A percentile compares a stretch with the other conserved stretches of the same genome.
Conservation (phyloP, 2,329 filamentous ascomycete genomes). For the Pseudogymnoascus sp. region DNA sequence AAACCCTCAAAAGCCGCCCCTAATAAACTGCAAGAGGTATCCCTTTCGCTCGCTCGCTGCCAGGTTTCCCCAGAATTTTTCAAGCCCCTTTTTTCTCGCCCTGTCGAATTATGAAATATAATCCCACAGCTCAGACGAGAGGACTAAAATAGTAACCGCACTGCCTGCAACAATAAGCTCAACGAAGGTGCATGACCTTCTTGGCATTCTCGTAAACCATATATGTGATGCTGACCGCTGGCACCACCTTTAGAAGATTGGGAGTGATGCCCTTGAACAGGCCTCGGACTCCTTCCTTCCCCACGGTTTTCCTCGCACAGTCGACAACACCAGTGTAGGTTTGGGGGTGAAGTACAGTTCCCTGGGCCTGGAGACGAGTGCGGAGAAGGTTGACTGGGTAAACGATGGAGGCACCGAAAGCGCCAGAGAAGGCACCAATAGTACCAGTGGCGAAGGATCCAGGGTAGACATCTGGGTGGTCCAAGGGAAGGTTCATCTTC, state of each 20-base stretch:
- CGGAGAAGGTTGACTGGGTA: conserved; percentile 92
- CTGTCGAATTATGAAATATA: not conserved
- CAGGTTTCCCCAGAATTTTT: not conserved
- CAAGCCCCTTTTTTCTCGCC: not conserved
- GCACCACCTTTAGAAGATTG: conserved; percentile 92
- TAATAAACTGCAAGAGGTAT: conserved; percentile 5
- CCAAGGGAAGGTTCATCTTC: conserved; percentile 64
- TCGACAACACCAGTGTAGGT: conserved; percentile 90
- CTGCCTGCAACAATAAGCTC: not conserved
- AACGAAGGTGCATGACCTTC: conserved; percentile 44
- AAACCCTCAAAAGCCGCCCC: not conserved
- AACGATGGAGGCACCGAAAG: conserved; percentile 85
- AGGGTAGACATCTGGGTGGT: conserved; percentile 62
- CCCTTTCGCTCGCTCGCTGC: not conserved
- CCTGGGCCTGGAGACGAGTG: conserved; percentile 87
- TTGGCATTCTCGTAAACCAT: conserved; percentile 90
- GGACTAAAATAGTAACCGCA: not conserved
- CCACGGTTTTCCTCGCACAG: conserved; percentile 74
- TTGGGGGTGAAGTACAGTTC: conserved; percentile 80
- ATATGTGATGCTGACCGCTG: conserved; percentile 91
- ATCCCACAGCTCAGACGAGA: not conserved
- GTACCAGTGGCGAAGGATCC: conserved; percentile 78
- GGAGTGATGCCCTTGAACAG: conserved; percentile 93
- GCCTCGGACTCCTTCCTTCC: conserved; percentile 74
- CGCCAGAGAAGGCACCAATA: conserved; percentile 86